phyloP scores from a whole-genome alignment of 1,139 yeast species.

The Pichia sp. region DNA sequence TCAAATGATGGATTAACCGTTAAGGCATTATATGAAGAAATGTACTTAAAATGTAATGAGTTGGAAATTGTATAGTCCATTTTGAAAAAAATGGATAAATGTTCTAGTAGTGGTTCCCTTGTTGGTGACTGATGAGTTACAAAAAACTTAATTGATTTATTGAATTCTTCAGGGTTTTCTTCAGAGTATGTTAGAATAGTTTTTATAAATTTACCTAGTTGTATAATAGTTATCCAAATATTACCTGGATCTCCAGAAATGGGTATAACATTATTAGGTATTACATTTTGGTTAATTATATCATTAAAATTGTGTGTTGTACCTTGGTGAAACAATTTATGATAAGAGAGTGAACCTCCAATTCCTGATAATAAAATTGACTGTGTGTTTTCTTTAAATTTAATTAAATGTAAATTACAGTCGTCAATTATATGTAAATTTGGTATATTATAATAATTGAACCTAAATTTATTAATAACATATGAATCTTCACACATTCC shows the following conservation, averaged over 20 bases:
- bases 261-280: conserved; percentile 27
- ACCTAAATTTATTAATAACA: conserved; percentile 55
- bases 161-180: conserved; percentile 21
- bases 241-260: conserved; percentile 69
- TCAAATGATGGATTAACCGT: conserved; percentile 60
- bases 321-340: conserved; percentile 67
- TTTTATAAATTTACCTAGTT: conserved; percentile 56
- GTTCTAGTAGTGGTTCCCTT: conserved; percentile 61
- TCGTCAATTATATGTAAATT: conserved; percentile 63
- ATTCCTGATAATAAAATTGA: conserved; percentile 57
- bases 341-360: conserved; percentile 66
- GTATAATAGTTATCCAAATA: conserved; percentile 67
- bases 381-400: conserved; percentile 33
- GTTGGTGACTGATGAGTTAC: conserved; percentile 63
- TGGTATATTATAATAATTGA: conserved; percentile 45
- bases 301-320: conserved; percentile 28
- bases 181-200: conserved; percentile 35
- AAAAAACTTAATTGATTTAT: conserved; percentile 50
- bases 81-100: conserved; percentile 57
- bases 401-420: conserved; percentile 36
- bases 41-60: conserved; percentile 66
- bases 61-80: conserved; percentile 70
- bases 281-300: conserved; percentile 18
- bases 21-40: conserved; percentile 65
- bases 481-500: conserved; percentile 72